Percentiles rank a stretch among this genome's conserved stretches.
These are phyloP conservation scores for Ligustrum vulgare DNA, from an alignment of 257 asterid genomes.

Conservation along the genomic window DNA sequence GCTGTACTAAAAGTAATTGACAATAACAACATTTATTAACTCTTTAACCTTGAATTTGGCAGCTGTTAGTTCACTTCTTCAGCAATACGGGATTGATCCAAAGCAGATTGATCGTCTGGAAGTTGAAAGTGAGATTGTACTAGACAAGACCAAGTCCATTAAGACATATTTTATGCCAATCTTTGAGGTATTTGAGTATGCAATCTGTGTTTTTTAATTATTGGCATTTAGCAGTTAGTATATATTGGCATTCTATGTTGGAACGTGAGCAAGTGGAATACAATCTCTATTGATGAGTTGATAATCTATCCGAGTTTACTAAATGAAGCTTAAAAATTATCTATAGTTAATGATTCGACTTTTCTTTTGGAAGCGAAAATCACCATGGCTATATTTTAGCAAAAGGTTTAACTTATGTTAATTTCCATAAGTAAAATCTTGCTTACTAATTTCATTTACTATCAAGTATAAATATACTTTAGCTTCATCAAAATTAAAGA, in stretches of 20 bases:
- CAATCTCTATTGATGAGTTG: too few relatives aligned
- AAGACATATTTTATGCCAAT: slow-evolving; percentile 96
- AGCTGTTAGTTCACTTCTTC: too few relatives aligned
- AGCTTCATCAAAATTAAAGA: too few relatives aligned
- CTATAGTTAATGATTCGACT: background rate
- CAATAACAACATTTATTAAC: background rate
- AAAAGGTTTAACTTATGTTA: slow-evolving; percentile 8
- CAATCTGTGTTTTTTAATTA: slow-evolving; percentile 4
- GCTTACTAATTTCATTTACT: too few relatives aligned
- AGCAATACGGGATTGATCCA: too few relatives aligned
- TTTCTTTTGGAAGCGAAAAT: background rate
- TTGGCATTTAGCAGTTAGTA: background rate
- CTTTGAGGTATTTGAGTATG: slow-evolving; percentile 66
- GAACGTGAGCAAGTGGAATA: too few relatives aligned
- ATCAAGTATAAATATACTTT: too few relatives aligned
- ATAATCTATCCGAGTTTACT: too few relatives aligned
- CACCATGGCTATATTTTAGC: background rate
- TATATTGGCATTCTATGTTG: slow-evolving; percentile 1
- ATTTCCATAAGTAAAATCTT: too few relatives aligned
- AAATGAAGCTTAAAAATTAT: slow-evolving; percentile 4
- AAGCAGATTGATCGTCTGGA: too few relatives aligned
- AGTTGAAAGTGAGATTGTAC: slow-evolving; percentile 97
- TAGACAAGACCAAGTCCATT: slow-evolving; percentile 97
- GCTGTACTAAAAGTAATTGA: background rate
- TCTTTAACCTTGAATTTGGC: slow-evolving; percentile 64